Evolutionary conservation across 768 basidiomycete genomes (phyloP), one percentile per base, ranked within the genome.

Genomic region (Suillus bovinus): DNA sequence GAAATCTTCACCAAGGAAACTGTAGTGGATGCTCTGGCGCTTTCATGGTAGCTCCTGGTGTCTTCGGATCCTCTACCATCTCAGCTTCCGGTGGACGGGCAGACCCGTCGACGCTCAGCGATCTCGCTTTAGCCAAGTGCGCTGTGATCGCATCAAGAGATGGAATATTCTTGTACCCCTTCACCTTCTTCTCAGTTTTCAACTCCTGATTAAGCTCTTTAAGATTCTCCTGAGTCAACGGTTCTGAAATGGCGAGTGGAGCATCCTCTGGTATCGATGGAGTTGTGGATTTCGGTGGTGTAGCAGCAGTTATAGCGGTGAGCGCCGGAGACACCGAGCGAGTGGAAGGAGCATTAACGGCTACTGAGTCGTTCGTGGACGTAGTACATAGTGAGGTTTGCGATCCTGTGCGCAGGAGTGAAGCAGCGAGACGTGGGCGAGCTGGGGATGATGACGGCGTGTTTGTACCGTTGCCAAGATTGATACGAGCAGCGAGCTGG

Each of bases 121-220:
- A 80, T 59, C 88, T 80, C 33, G 88, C 80, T 76, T 89, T 89
- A 58, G 86, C 89, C 62, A 93, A 77, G 41, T 89, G 85, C 36
- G 88, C 89, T 1, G 92, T 90, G 77, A 94, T 94, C 33, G 89
- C 90, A 70, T 93, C 91, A 59, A 94, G 83, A 64, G 84, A 86
- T 16, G 93, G 93, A 49, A 94, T 90, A 70, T 93, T 93, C 86
- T 93, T 94, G 77, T 92, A 94, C 27, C 92, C 92, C 41, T 77
- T 75, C 60, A 77, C 69, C 74, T 80, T 83, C 66, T 72, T 75
- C 72, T 77, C 76, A 33, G 36, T 47, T 22, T 3, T 68, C 0
- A 77, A 83, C 73, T 88, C 86, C 65, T 84, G 78, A 66, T 89
- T 83, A 11, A 86, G 81, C 72, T 85, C 81, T 61, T 87, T 84